Percentiles rank a stretch among this genome's conserved stretches.
Evolutionary conservation across 805 yeast genomes (phyloP).

Genomic region (Jamesozyma gamospora): DNA sequence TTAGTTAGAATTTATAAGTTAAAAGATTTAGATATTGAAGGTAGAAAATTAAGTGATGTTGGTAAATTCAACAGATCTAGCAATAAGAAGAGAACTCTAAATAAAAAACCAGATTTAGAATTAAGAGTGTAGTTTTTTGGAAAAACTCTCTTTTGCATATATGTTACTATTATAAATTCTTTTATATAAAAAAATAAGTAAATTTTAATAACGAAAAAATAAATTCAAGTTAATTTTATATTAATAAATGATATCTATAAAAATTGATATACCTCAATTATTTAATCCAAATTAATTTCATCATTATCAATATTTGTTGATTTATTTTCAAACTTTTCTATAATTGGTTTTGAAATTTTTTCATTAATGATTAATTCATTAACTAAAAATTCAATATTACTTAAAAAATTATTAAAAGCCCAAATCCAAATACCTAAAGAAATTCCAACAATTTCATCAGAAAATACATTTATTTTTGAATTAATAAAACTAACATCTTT

Average conservation of each 20-base stretch:
- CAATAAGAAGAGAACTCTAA: slow-evolving; percentile 17
- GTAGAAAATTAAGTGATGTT: slow-evolving; percentile 61
- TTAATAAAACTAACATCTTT: slow-evolving; percentile 1
- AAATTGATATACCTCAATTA: neutral
- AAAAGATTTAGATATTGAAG: slow-evolving; percentile 77
- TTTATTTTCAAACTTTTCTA: neutral
- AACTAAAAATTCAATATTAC: slow-evolving; percentile 21
- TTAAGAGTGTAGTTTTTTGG: slow-evolving; percentile 28
- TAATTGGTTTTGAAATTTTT: slow-evolving; percentile 8
- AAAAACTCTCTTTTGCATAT: neutral
- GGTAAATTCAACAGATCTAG: slow-evolving; percentile 40
- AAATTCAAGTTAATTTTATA: no score
- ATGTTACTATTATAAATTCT: neutral
- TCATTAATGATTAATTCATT: slow-evolving; percentile 13
- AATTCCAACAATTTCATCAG: slow-evolving; percentile 14
- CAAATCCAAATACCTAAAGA: slow-evolving; percentile 30
- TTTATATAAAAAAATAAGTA: neutral
- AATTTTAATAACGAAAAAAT: neutral
- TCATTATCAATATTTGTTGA: neutral
- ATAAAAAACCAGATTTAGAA: slow-evolving; percentile 47
- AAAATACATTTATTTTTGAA: slow-evolving; percentile 1
- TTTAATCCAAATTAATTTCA: slow-evolving; percentile 6
- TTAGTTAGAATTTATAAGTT: slow-evolving; percentile 88
- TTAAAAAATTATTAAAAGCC: slow-evolving; percentile 25
- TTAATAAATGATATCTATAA: neutral